Base-by-base conservation (phyloP, 495 filamentous ascomycete genomes). In the Polyplosphaeria fusca region DNA sequence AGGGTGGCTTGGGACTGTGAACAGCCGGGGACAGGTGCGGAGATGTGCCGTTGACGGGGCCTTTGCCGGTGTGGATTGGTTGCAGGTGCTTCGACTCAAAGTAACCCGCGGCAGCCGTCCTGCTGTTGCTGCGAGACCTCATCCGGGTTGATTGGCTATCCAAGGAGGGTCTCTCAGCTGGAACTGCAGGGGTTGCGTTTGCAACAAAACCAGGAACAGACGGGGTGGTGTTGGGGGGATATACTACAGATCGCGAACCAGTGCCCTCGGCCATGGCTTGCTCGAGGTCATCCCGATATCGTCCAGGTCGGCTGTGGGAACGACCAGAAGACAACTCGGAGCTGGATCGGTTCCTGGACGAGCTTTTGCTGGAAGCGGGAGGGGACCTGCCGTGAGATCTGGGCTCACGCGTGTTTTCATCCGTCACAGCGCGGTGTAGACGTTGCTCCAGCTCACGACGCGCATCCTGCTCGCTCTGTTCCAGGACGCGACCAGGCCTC, bases 241-340 rank as follows among this genome's bases (percentile, higher is more conserved):
- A 65, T 22, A 35, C 52, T 7, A 44, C 45, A 4, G 56, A 45
- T 14, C 52, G 47, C 24, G 63, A 65, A 0, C 63, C 61, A 5
- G 57, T 66, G n/a, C 70, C 70, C 47, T 68, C 69, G 13, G 53
- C 49, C 70, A 71, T 71, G 11, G 67, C 68, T 51, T 70, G 69
- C 43, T 71, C 69, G 12, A 71, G 54, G 47, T 73, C 72, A 52
- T 74, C 71, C 14, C 67, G 68, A 42, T 73, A 73, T n/a, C 56
- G 65, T 3, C 68, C 65, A 26, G 64, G 59, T 7, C 67, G 63
- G 59, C 70, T 74, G 37, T 66, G 61, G 1, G 71, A 67, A 5
- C 70, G 64, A 23, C 67, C 67, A 26, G 62, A 61, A 4, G 73
- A 73, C 2, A 65, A 32, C 18, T 70, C 72, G 0, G 73, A 75